Evolutionary conservation across 768 basidiomycete species (phyloP).

Genomic region (Mycena vulgaris): DNA sequence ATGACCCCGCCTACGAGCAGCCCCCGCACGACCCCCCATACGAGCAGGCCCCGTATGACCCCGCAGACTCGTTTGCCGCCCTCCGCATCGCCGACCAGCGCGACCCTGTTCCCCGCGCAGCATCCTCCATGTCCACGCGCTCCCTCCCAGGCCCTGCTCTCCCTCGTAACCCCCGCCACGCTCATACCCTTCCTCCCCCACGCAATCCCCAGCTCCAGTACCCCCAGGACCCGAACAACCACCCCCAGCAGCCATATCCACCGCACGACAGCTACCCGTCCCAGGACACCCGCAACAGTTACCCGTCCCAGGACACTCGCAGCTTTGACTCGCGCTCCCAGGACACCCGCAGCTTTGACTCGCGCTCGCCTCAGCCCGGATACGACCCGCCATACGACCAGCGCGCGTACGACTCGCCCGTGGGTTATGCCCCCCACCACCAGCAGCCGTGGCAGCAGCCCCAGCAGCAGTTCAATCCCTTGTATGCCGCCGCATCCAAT

Average conservation of each 20-base stretch:
- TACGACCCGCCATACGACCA: conserved; percentile 24
- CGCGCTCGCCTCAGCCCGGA: conserved; percentile 35
- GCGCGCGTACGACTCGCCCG: conserved; percentile 34
- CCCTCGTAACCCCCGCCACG: conserved; percentile 56
- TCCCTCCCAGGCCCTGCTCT: conserved; percentile 25
- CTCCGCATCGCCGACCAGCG: conserved; percentile 65
- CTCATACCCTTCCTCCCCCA: conserved; percentile 58
- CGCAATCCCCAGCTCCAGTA: conserved; percentile 10
- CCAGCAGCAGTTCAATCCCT: conserved; percentile 65
- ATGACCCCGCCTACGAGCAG: conserved; percentile 20
- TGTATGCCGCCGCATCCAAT: conserved; percentile 85
- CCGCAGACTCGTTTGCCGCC: conserved; percentile 59
- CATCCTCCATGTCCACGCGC: conserved; percentile 71
- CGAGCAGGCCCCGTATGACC: conserved; percentile 14
- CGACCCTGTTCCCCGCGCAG: conserved; percentile 69
- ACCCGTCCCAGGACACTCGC: conserved; percentile 3
- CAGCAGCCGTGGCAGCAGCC: conserved; percentile 43
- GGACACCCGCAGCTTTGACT: conserved; percentile 36
- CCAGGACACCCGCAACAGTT: conserved; percentile 18
- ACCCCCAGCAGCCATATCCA: conserved; percentile 10
- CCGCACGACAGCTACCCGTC: background rate
- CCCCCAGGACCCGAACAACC: conserved; percentile 26
- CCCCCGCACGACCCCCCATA: conserved; percentile 11
- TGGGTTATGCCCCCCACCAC: conserved; percentile 29
- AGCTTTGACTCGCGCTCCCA: conserved; percentile 37